Evolutionary conservation across 2,329 filamentous ascomycete species (phyloP).

Genomic region (Onygenales sp.): DNA sequence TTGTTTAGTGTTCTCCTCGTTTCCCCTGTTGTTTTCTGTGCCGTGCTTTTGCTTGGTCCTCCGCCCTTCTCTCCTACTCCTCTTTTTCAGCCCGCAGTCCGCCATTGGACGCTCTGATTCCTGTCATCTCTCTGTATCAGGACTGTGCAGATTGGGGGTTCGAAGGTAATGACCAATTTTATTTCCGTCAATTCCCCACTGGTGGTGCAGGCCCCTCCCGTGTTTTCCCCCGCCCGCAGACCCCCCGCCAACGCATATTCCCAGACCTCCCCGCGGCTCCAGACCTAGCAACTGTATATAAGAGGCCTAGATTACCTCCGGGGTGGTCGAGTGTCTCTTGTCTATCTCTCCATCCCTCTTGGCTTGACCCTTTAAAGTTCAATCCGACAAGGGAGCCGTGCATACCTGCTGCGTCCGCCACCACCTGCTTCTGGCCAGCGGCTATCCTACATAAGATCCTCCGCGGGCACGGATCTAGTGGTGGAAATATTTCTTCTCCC

Average conservation of each 20-base stretch:
- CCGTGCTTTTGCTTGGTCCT: background rate
- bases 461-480: background rate
- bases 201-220: background rate
- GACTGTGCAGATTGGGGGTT: background rate
- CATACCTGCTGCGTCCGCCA: background rate
- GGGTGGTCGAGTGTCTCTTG: no score
- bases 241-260: background rate
- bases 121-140: background rate
- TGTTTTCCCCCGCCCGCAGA: background rate
- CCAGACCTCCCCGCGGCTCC: background rate
- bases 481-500: background rate
- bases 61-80: background rate
- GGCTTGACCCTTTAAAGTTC: background rate
- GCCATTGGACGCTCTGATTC: background rate
- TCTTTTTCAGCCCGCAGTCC: background rate
- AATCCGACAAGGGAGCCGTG: background rate
- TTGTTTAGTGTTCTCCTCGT: background rate
- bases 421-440: background rate
- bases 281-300: background rate
- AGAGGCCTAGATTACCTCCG: background rate
- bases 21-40: background rate
- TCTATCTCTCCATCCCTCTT: background rate
- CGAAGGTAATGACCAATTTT: background rate
- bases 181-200: background rate
- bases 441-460: background rate